A percentile compares a stretch with the other conserved stretches of the same genome.
Evolutionary conservation across 208 protist genomes (phyloP).

Genomic region (Leishmania arabica): DNA sequence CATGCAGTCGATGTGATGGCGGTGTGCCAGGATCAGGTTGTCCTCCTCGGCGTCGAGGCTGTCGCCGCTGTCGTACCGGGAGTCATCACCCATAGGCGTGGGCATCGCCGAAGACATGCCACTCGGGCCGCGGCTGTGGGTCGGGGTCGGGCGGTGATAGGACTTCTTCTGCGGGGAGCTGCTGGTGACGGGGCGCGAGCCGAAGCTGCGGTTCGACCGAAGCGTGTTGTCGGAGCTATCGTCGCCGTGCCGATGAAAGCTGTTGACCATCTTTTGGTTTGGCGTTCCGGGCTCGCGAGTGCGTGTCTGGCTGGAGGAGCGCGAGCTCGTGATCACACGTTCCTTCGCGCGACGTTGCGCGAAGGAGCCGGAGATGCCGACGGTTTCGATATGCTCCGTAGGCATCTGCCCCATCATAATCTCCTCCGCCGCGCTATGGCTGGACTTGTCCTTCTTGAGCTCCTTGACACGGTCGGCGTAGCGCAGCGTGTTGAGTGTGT

Average conservation of each 20-base stretch:
- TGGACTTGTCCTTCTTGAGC: slow-evolving; percentile 90
- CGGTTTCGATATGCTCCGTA: slow-evolving; percentile 84
- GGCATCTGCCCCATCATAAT: slow-evolving; percentile 94
- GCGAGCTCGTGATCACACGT: slow-evolving; percentile 42
- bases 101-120: slow-evolving; percentile 37
- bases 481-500: slow-evolving; percentile 85
- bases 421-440: slow-evolving; percentile 77
- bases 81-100: slow-evolving; percentile 47
- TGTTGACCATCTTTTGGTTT: slow-evolving; percentile 37
- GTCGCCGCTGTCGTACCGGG: slow-evolving; percentile 65
- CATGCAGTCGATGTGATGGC: slow-evolving; percentile 93
- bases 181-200: slow-evolving; percentile 29
- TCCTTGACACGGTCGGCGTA: slow-evolving; percentile 94
- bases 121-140: slow-evolving; percentile 39
- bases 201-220: slow-evolving; percentile 43
- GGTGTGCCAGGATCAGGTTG: slow-evolving; percentile 88
- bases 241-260: slow-evolving; percentile 32
- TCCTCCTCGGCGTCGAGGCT: slow-evolving; percentile 92
- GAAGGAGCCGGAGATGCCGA: slow-evolving; percentile 75
- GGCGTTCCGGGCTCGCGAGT: slow-evolving; percentile 70
- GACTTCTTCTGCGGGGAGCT: slow-evolving; percentile 37
- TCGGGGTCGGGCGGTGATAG: slow-evolving; percentile 42
- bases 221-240: slow-evolving; percentile 36
- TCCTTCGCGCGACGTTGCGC: slow-evolving; percentile 84
- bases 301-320: slow-evolving; percentile 60